Conservation (phyloP, 2,329 filamentous ascomycete genomes). For the Pyrenophora seminiperda region DNA sequence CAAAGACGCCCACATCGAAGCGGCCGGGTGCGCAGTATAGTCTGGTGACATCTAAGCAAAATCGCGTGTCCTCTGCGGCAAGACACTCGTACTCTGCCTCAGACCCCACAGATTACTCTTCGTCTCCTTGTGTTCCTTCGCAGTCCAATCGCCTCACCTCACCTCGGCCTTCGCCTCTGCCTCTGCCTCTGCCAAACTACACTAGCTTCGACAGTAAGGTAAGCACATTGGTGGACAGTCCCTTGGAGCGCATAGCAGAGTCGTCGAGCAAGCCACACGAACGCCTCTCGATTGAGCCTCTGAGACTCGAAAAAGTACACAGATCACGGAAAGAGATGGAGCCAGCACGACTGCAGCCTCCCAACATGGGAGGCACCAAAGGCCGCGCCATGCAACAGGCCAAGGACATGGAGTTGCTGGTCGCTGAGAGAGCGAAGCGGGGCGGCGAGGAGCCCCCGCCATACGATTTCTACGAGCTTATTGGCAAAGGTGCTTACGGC, state of each 20-base stretch:
- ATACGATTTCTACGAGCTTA: conserved; percentile 73
- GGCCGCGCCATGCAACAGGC: conserved; percentile 71
- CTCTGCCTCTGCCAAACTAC: conserved; percentile 17
- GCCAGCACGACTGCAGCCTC: conserved; percentile 35
- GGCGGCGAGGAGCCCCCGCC: conserved; percentile 65
- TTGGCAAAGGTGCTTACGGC: conserved; percentile 76
- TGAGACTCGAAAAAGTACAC: conserved; percentile 7
- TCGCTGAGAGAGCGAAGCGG: conserved; percentile 66
- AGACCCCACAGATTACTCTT: conserved; percentile 27
- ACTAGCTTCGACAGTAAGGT: conserved; percentile 22
- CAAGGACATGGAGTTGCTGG: conserved; percentile 68
- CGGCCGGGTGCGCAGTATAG: conserved; percentile 19
- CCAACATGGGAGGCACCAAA: conserved; percentile 52
- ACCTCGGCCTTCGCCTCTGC: not conserved
- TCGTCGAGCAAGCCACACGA: conserved; percentile 22
- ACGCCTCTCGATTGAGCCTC: not conserved
- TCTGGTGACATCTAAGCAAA: conserved; percentile 6
- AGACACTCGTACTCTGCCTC: conserved; percentile 28
- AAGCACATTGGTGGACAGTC: conserved; percentile 19
- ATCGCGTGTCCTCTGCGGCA: not conserved
- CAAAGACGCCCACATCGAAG: conserved; percentile 4
- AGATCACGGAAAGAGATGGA: conserved; percentile 34
- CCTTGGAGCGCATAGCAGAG: conserved; percentile 35
- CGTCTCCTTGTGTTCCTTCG: conserved; percentile 14
- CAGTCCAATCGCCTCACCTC: conserved; percentile 2